These are phyloP conservation scores for Hymenoscyphus albidus DNA, from an alignment of 2,329 filamentous ascomycete genomes.

Conservation along the genomic window DNA sequence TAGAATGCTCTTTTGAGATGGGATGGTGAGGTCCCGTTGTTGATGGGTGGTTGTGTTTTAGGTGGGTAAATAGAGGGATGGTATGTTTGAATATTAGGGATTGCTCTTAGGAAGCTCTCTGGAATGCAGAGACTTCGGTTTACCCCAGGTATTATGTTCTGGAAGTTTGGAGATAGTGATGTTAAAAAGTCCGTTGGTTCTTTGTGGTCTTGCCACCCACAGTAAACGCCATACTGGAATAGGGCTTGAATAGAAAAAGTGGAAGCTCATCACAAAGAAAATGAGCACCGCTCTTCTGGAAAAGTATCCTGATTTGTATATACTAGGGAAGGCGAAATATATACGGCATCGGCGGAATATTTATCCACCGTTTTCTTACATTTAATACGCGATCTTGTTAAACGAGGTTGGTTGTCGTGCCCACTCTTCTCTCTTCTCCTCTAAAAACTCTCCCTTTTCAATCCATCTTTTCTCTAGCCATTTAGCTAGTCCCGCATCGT, in stretches of 20 bases:
- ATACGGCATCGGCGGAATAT: neutral
- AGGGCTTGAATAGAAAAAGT: neutral
- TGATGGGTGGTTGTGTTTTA: neutral
- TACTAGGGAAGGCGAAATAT: neutral
- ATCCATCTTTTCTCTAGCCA: constrained; percentile 53
- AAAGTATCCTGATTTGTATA: constrained; percentile 2
- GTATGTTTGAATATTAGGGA: neutral
- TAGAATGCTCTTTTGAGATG: neutral
- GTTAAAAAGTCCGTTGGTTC: neutral
- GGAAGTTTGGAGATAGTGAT: neutral
- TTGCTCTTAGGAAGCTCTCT: neutral
- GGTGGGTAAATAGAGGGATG: neutral
- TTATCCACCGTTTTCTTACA: neutral
- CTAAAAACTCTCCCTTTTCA: constrained; percentile 50
- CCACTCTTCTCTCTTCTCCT: constrained; percentile 43
- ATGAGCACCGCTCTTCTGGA: neutral
- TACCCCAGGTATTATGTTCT: neutral
- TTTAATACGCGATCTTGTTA: constrained; percentile 1
- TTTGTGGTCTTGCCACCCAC: neutral
- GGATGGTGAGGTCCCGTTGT: neutral
- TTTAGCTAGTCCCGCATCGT: constrained; percentile 46
- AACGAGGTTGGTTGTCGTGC: constrained; percentile 18
- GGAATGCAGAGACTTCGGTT: neutral
- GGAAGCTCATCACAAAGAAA: neutral
- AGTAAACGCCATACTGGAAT: neutral